A percentile compares a stretch with the other conserved stretches of the same genome.
These are phyloP conservation scores for Fusarium illudens DNA, from an alignment of 2,329 filamentous ascomycete genomes.

Conservation along the genomic window DNA sequence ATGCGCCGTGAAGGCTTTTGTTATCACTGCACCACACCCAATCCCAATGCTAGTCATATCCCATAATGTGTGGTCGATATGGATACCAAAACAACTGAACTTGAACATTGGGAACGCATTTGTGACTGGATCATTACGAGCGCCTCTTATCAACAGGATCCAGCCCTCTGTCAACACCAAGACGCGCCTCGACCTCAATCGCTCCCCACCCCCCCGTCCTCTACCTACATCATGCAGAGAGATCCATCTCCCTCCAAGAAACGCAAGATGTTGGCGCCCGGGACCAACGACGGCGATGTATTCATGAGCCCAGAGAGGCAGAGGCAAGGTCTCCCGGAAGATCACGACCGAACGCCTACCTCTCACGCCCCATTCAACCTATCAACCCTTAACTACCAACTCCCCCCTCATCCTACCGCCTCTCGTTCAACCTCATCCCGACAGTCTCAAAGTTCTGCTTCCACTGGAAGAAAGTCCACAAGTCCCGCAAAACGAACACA, in stretches of 20 bases:
- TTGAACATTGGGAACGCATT: neutral
- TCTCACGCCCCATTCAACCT: neutral
- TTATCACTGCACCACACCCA: too few relatives aligned
- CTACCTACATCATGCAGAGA: too few relatives aligned
- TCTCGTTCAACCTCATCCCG: neutral
- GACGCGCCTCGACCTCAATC: too few relatives aligned
- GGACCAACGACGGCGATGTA: too few relatives aligned
- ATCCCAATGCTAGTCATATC: neutral
- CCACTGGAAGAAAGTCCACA: neutral
- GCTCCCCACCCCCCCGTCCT: too few relatives aligned
- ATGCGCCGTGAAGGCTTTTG: too few relatives aligned
- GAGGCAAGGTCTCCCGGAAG: neutral
- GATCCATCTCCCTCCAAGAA: too few relatives aligned
- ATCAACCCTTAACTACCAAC: neutral
- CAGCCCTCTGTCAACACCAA: too few relatives aligned
- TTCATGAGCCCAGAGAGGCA: too few relatives aligned
- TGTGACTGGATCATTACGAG: neutral
- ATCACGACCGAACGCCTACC: neutral
- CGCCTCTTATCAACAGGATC: neutral
- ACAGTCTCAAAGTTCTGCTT: neutral
- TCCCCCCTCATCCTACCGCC: neutral
- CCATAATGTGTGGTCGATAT: neutral
- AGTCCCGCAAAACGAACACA: neutral
- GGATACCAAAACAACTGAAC: neutral
- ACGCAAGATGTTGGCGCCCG: too few relatives aligned